phyloP scores from a whole-genome alignment of 192 early-diverging fungal species.

The Gamsiella multidivaricata region DNA sequence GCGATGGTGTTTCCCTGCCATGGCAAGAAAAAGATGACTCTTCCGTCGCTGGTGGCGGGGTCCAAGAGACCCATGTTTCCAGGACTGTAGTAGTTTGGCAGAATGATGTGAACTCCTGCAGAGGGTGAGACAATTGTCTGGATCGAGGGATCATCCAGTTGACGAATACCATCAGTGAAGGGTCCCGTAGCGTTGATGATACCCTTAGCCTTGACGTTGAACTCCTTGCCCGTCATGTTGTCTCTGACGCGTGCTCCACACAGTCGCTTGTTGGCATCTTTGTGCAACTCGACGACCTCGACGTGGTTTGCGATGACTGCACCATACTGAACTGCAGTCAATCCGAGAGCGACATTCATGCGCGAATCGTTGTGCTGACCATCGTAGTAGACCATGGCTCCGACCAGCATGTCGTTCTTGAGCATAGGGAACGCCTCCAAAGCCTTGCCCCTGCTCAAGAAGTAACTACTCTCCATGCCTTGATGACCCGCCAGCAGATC shows the following conservation, averaged over 20 bases:
- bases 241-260: conserved; percentile 87
- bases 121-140: conserved; percentile 92
- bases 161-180: conserved; percentile 87
- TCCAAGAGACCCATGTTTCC: conserved; percentile 95
- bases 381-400: conserved; percentile 97
- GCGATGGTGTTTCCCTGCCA: conserved; percentile 98
- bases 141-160: conserved; percentile 84
- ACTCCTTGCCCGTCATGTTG: conserved; percentile 87
- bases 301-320: conserved; percentile 94
- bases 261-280: conserved; percentile 71
- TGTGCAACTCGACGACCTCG: conserved; percentile 86
- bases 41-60: conserved; percentile 92
- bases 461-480: conserved; percentile 84
- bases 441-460: conserved; percentile 85
- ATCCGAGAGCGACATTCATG: conserved; percentile 94
- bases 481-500: conserved; percentile 89
- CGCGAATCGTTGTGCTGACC: conserved; percentile 97
- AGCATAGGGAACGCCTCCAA: conserved; percentile 97
- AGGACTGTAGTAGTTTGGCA: conserved; percentile 96
- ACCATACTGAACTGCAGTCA: conserved; percentile 91
- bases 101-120: conserved; percentile 93
- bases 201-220: conserved; percentile 88
- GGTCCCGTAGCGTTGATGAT: conserved; percentile 93
- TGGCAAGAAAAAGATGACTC: conserved; percentile 97
- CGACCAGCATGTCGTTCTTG: conserved; percentile 85